Evolutionary conservation across 257 asterid genomes (phyloP), one percentile per base, ranked within the genome.

Genomic region (Gardenia jasminoides): DNA sequence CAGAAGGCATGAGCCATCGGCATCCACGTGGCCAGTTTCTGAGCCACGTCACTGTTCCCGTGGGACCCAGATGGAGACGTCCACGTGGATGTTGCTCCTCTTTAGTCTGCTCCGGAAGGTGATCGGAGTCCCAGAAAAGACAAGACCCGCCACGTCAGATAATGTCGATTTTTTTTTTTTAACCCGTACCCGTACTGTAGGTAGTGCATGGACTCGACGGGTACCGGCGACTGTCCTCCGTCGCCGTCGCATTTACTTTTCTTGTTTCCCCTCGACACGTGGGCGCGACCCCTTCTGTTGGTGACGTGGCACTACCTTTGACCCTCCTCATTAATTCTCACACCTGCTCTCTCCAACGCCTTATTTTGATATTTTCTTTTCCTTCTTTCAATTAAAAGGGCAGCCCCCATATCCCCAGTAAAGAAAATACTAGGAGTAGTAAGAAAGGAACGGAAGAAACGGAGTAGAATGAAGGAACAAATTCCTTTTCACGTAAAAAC

Each of bases 71-170:
- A 86, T 5, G 72, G 43, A 47, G 89, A 86, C 87, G 20, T 78
- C 88, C 87, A 86, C 89, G 83, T 89, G 86, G 91, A 78, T n/a
- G 48, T 44, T 26, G 56, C 79, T 19, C 54, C 70, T 67, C 26
- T 6, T 6, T 19, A 20, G 70, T 74, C 78, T 48, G n/a, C n/a
- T n/a, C n/a, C n/a, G 13, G 64, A 44, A 56, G 77, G 72, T 24
- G 52, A 20, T 5, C 22, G 67, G 31, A 30, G 28, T 59, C 12
- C 58, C 6, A 10, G 26, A 76, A 72, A 39, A 43, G 80, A 78
- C 75, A 47, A 44, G 71, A 41, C 67, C 43, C 59, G 65, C 80
- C 87, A 78, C 83, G 84, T 81, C 89, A 67, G 24, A 43, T 28
- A 36, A 43, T 43, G 68, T 48, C 46, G 56, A 41, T 67, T 13